phyloP scores from a whole-genome alignment of 495 filamentous ascomycete genomes.

The Annulohypoxylon stygium region DNA sequence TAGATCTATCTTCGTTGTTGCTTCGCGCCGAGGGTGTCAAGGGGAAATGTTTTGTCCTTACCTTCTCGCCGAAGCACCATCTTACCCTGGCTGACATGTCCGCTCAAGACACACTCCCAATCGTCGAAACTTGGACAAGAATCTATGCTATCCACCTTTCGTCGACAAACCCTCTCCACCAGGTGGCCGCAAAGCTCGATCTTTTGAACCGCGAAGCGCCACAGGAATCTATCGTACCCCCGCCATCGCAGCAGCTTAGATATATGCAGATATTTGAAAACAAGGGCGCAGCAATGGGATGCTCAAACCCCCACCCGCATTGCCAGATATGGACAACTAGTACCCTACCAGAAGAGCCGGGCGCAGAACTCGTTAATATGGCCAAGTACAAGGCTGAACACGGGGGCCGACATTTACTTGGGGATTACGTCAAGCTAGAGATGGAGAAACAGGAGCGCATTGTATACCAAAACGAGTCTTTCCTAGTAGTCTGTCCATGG shows the following conservation, averaged over 20 bases:
- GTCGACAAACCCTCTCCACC: conserved; percentile 73
- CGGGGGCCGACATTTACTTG: conserved; percentile 77
- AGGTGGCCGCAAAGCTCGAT: conserved; percentile 48
- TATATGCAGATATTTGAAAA: conserved; percentile 99
- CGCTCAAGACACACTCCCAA: conserved; percentile 74
- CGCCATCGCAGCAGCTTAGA: conserved; percentile 81
- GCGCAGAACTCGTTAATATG: conserved; percentile 80
- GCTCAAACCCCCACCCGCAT: conserved; percentile 98
- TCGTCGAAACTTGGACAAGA: conserved; percentile 87
- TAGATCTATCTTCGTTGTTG: conserved; percentile 80
- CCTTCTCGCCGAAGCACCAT: conserved; percentile 90
- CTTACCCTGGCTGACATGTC: conserved; percentile 90
- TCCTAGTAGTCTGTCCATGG: conserved; percentile 92
- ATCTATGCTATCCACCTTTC: conserved; percentile 88
- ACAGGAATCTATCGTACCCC: conserved; percentile 56
- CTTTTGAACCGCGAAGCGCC: conserved; percentile 56
- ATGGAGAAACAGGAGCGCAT: conserved; percentile 83
- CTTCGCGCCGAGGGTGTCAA: conserved; percentile 88
- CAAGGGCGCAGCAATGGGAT: conserved; percentile 98
- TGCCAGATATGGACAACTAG: conserved; percentile 97
- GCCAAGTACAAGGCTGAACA: conserved; percentile 79
- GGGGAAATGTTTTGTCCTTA: conserved; percentile 97
- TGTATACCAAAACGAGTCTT: conserved; percentile 85
- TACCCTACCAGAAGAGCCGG: conserved; percentile 87
- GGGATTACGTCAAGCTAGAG: conserved; percentile 89